Base-by-base conservation (phyloP, 441 rosid genomes). In the Populus trichocarpa region DNA sequence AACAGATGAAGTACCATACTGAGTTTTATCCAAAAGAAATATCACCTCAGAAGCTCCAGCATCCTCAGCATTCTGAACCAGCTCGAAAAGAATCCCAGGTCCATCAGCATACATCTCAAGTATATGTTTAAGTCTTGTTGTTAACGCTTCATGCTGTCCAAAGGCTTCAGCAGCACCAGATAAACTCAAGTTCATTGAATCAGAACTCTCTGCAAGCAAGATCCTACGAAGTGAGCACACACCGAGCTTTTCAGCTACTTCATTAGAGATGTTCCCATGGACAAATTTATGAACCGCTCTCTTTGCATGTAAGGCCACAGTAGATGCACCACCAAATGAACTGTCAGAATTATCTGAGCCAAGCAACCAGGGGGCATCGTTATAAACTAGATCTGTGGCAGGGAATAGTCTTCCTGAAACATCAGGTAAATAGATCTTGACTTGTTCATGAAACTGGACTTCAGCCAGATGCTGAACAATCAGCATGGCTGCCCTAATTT, bases 31-130 rank as follows among this genome's bases (percentile, higher is more conserved):
- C 88, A 96, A 88, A 78, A 96, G 97, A 85, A 96, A 94, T 69
- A 79, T 81, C 85, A 96, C 99, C 84, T 96, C 93, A 75, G 99
- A 91, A 87, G 99, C 97, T 81, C 98, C 96, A 69, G 99, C 97
- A 86, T 96, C 99, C 82, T 96, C 99, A 14, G 99, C 98, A 85
- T 96, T 96, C 84, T 96, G 99, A 76, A 96, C 94, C 82, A 94
- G 88, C 87, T 96, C 99, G 83, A 94, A 96, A 67, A 96, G 97
- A 87, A 89, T 87, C 72, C 99, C 99, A 63, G 98, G 99, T 78
- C 99, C 99, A 89, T 96, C 99, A 66, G 99, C 98, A 88, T 96
- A 96, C 99, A 96, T 96, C 85, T 96, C 98, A 79, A 96, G 94
- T 85, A 96, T 96, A 86, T 96, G 99, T 83, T 88, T 94, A 65